phyloP scores from a whole-genome alignment of 1,139 yeast genomes.

The Taiozyma sp. region DNA sequence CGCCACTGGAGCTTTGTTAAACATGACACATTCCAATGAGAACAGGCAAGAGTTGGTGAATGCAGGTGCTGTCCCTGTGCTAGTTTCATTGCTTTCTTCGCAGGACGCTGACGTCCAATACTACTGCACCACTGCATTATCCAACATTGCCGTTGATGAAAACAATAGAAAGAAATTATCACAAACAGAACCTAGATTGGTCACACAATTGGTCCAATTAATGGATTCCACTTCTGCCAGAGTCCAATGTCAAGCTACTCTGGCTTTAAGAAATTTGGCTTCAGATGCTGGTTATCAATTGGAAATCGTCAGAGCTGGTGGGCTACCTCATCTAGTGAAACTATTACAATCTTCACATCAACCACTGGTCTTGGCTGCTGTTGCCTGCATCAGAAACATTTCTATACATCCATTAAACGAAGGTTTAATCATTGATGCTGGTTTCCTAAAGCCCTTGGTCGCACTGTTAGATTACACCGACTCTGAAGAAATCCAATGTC shows the following conservation, averaged over 20 bases:
- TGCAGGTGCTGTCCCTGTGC: constrained; percentile 97
- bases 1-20: constrained; percentile 95
- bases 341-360: constrained; percentile 85
- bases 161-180: constrained; percentile 82
- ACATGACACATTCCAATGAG: constrained; percentile 97
- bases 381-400: constrained; percentile 95
- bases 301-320: constrained; percentile 93
- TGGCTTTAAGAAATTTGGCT: constrained; percentile 92
- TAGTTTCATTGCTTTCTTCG: constrained; percentile 81
- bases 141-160: constrained; percentile 96
- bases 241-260: constrained; percentile 97
- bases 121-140: constrained; percentile 94
- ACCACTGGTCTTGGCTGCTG: constrained; percentile 91
- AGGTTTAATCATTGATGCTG: constrained; percentile 92
- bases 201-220: constrained; percentile 75
- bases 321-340: constrained; percentile 85
- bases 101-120: constrained; percentile 96
- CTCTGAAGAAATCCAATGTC: constrained; percentile 95
- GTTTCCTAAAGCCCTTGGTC: constrained; percentile 87
- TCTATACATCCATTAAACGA: constrained; percentile 96
- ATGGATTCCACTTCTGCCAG: constrained; percentile 93
- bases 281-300: constrained; percentile 89
- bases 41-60: constrained; percentile 94
- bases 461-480: constrained; percentile 77
- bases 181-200: constrained; percentile 91